Conservation (phyloP, 2,329 filamentous ascomycete genomes). For the Cladosporium phlei region DNA sequence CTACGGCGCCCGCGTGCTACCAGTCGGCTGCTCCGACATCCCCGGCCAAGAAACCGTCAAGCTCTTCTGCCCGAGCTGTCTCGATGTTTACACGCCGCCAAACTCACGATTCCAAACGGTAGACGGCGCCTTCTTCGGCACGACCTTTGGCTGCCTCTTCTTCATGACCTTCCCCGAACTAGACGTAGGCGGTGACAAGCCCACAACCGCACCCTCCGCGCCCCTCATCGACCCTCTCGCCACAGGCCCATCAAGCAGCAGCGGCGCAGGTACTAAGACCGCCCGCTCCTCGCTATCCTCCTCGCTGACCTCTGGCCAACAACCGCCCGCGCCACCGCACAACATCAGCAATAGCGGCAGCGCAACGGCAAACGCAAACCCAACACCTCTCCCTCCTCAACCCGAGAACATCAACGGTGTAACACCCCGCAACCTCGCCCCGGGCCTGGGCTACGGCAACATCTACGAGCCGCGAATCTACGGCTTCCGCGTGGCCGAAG, state of each 20-base stretch:
- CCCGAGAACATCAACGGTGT: slow-evolving; percentile 73
- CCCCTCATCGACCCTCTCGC: slow-evolving; percentile 16
- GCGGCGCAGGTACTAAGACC: slow-evolving; percentile 20
- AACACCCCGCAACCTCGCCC: slow-evolving; percentile 78
- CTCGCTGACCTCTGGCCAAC: slow-evolving; percentile 29
- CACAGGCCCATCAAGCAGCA: slow-evolving; percentile 11
- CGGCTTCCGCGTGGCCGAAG: slow-evolving; percentile 89
- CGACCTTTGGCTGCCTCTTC: slow-evolving; percentile 94
- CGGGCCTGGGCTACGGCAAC: slow-evolving; percentile 72
- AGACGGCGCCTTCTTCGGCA: slow-evolving; percentile 95
- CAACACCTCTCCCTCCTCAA: slow-evolving; percentile 37
- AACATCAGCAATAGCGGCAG: slow-evolving; percentile 1
- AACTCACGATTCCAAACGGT: slow-evolving; percentile 97
- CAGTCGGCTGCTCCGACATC: slow-evolving; percentile 89
- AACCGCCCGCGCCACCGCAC: slow-evolving; percentile 1
- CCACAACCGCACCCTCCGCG: slow-evolving; percentile 3
- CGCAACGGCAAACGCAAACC: slow-evolving; percentile 9
- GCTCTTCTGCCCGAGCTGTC: slow-evolving; percentile 92
- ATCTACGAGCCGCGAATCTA: slow-evolving; percentile 97
- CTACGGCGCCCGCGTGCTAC: slow-evolving; percentile 81
- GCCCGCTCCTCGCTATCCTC: slow-evolving; percentile 27
- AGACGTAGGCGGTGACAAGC: slow-evolving; percentile 56
- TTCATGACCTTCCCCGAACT: slow-evolving; percentile 98
- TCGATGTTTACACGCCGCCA: slow-evolving; percentile 94
- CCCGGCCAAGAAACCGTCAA: slow-evolving; percentile 97